phyloP scores from a whole-genome alignment of 2,329 filamentous ascomycete species.

The Alternaria burnsii region DNA sequence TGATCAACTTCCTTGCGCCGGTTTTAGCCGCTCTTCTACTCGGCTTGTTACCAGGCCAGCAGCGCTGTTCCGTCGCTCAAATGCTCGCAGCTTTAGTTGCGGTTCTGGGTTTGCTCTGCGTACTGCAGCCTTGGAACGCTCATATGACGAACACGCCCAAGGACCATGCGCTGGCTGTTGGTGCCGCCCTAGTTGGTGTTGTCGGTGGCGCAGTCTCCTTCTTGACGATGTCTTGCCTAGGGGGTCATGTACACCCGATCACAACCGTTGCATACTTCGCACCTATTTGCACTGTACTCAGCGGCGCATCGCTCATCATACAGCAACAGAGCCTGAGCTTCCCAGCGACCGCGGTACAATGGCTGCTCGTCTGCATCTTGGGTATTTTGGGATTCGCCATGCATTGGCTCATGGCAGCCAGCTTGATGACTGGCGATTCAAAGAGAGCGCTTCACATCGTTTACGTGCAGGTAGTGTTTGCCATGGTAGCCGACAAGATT shows the following conservation, averaged over 20 bases:
- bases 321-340: background rate
- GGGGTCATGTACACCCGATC: background rate
- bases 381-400: background rate
- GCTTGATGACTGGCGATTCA: constrained; percentile 4
- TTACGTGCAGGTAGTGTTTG: background rate
- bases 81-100: background rate
- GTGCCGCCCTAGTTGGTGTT: background rate
- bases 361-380: background rate
- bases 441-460: constrained; percentile 1
- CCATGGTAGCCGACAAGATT: constrained; percentile 1
- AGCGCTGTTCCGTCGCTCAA: constrained; percentile 2
- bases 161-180: background rate
- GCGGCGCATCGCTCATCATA: background rate
- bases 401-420: constrained; percentile 3
- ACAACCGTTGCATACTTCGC: constrained; percentile 1
- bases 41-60: constrained; percentile 1
- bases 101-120: background rate
- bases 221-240: background rate
- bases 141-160: background rate
- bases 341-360: background rate
- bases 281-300: background rate
- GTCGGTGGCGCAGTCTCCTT: background rate
- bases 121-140: constrained; percentile 1
- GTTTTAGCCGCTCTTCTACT: background rate
- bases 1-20: constrained; percentile 1